A percentile compares a stretch with the other conserved stretches of the same genome.
These are phyloP conservation scores for Ascochyta fabae DNA, from an alignment of 2,329 filamentous ascomycete genomes.

Conservation along the genomic window DNA sequence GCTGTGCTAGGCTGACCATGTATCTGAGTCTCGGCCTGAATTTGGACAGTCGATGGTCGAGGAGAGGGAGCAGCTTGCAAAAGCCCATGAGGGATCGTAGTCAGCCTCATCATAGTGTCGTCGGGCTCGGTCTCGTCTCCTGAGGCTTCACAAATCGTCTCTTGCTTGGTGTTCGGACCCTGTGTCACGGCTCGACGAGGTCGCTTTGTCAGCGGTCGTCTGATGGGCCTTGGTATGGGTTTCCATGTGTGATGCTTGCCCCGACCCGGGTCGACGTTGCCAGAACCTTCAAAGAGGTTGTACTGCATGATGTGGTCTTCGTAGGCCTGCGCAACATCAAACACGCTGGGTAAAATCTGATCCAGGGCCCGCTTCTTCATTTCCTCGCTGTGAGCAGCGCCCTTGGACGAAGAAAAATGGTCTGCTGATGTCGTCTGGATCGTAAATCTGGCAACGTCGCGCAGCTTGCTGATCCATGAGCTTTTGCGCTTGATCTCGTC, in stretches of 20 bases:
- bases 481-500: slow-evolving; percentile 33
- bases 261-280: slow-evolving; percentile 23
- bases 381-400: slow-evolving; percentile 25
- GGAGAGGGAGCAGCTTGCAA: slow-evolving; percentile 1
- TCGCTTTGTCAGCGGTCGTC: slow-evolving; percentile 20
- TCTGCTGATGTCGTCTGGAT: slow-evolving; percentile 30
- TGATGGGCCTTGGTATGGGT: slow-evolving; percentile 25
- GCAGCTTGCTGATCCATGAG: slow-evolving; percentile 36
- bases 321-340: slow-evolving; percentile 35
- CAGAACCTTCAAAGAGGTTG: slow-evolving; percentile 31
- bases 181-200: slow-evolving; percentile 4
- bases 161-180: background rate
- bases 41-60: background rate
- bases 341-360: slow-evolving; percentile 36
- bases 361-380: slow-evolving; percentile 38
- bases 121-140: slow-evolving; percentile 34
- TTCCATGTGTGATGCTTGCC: slow-evolving; percentile 37
- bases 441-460: slow-evolving; percentile 26
- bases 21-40: background rate
- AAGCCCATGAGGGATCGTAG: background rate
- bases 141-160: slow-evolving; percentile 12
- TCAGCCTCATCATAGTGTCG: slow-evolving; percentile 17
- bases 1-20: background rate
- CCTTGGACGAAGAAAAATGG: slow-evolving; percentile 38
- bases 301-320: slow-evolving; percentile 40